Percentiles rank a stretch among this genome's conserved stretches.
These are phyloP conservation scores for Cladosporium sp. DNA, from an alignment of 2,329 filamentous ascomycete species.

Conservation along the genomic window DNA sequence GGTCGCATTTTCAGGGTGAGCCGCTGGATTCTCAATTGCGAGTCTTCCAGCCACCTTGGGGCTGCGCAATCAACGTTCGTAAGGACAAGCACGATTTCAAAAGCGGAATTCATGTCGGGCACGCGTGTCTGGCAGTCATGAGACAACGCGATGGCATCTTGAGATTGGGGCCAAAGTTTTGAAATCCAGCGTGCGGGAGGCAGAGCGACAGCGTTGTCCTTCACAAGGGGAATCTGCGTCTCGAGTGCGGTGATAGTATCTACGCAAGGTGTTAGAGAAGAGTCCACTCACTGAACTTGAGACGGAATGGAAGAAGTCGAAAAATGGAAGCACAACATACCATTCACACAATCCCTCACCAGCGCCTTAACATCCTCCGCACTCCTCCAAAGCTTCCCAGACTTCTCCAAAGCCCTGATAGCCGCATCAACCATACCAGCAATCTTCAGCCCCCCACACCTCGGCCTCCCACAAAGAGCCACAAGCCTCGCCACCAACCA, in stretches of 20 bases:
- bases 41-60: slow-evolving; percentile 21
- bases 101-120: slow-evolving; percentile 16
- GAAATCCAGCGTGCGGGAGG: slow-evolving; percentile 37
- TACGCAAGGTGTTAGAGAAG: slow-evolving; percentile 28
- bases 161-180: slow-evolving; percentile 35
- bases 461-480: slow-evolving; percentile 40
- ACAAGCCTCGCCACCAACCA: slow-evolving; percentile 53
- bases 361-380: slow-evolving; percentile 32
- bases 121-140: slow-evolving; percentile 33
- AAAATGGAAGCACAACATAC: slow-evolving; percentile 29
- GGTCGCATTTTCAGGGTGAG: slow-evolving; percentile 8
- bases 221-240: slow-evolving; percentile 13
- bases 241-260: slow-evolving; percentile 44
- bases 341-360: slow-evolving; percentile 38
- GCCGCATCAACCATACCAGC: slow-evolving; percentile 36
- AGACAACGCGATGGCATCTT: slow-evolving; percentile 38
- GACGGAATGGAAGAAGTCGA: too few relatives aligned
- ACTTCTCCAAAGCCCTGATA: slow-evolving; percentile 33
- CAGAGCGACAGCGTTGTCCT: slow-evolving; percentile 28
- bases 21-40: slow-evolving; percentile 19
- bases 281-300: too few relatives aligned
- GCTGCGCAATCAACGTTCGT: slow-evolving; percentile 17
- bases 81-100: slow-evolving; percentile 24
- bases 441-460: slow-evolving; percentile 37
- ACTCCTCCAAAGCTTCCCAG: slow-evolving; percentile 32